Percentiles rank a stretch among this genome's conserved stretches.
Evolutionary conservation across 2,329 filamentous ascomycete species (phyloP).

Genomic region (Penicillium sp.): DNA sequence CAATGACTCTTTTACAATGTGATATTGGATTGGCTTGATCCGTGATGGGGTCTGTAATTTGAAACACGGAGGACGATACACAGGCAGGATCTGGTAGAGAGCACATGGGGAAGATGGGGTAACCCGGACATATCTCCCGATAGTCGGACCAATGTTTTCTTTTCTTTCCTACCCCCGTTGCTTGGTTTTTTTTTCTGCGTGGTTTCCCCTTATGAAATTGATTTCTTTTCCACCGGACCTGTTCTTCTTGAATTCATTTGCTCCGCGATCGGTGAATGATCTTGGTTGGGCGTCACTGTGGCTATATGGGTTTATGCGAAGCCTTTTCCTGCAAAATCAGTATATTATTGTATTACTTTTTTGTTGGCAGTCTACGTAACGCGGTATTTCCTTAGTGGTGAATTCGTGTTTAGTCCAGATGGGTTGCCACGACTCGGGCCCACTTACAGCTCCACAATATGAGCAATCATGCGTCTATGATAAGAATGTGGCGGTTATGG

Average conservation of each 20-base stretch:
- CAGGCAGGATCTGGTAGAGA: slow-evolving; percentile 34
- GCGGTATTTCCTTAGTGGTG: neutral
- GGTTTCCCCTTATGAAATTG: slow-evolving; percentile 21
- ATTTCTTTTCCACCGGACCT: slow-evolving; percentile 20
- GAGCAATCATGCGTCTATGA: neutral
- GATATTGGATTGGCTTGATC: slow-evolving; percentile 40
- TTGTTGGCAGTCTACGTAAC: neutral
- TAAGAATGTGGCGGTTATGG: neutral
- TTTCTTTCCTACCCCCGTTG: slow-evolving; percentile 16
- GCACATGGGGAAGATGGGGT: slow-evolving; percentile 25
- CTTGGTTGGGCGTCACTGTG: slow-evolving; percentile 23
- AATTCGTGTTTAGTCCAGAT: neutral
- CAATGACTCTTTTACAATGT: slow-evolving; percentile 41
- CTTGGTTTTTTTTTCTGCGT: slow-evolving; percentile 18
- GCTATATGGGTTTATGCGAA: slow-evolving; percentile 22
- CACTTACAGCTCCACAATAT: slow-evolving; percentile 14
- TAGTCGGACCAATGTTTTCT: slow-evolving; percentile 24
- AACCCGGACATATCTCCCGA: slow-evolving; percentile 21
- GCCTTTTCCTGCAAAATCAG: slow-evolving; percentile 13
- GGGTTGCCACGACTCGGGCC: slow-evolving; percentile 11
- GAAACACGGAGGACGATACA: slow-evolving; percentile 36
- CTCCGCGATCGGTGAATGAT: slow-evolving; percentile 20
- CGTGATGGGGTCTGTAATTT: slow-evolving; percentile 39
- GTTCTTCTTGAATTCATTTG: slow-evolving; percentile 13
- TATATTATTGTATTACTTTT: slow-evolving; percentile 8